phyloP scores from a whole-genome alignment of 805 yeast species.

The Millerozyma miso region DNA sequence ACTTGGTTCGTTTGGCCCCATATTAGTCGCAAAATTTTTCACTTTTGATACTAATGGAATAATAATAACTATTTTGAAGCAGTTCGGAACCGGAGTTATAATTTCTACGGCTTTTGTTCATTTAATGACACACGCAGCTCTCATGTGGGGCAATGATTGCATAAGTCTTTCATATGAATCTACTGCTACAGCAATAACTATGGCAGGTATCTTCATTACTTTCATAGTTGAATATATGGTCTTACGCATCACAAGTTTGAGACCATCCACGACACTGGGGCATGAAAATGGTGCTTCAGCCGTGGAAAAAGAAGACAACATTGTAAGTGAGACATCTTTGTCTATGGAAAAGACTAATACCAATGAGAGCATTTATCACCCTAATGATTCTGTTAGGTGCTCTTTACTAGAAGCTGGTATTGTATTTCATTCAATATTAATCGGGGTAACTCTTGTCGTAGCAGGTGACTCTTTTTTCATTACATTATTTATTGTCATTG shows the following conservation, averaged over 20 bases:
- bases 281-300: neutral
- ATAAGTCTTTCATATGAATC: constrained; percentile 23
- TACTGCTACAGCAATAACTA: constrained; percentile 21
- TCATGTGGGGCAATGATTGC: constrained; percentile 25
- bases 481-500: constrained; percentile 24
- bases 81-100: constrained; percentile 29
- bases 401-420: constrained; percentile 28
- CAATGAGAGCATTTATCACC: constrained; percentile 1
- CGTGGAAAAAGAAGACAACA: neutral
- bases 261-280: neutral
- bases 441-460: constrained; percentile 27
- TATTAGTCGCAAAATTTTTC: constrained; percentile 17
- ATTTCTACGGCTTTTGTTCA: constrained; percentile 31
- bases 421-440: constrained; percentile 26
- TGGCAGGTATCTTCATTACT: constrained; percentile 25
- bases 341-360: neutral
- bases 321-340: too few relatives aligned
- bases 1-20: constrained; percentile 30
- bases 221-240: constrained; percentile 19
- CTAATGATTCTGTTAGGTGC: constrained; percentile 10
- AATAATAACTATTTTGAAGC: constrained; percentile 11
- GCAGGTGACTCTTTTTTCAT: constrained; percentile 26
- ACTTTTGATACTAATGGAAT: constrained; percentile 11
- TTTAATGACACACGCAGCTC: constrained; percentile 22
- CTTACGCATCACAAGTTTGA: constrained; percentile 7